Evolutionary conservation across 2,329 filamentous ascomycete species (phyloP).

Genomic region (Botrytis aclada): DNA sequence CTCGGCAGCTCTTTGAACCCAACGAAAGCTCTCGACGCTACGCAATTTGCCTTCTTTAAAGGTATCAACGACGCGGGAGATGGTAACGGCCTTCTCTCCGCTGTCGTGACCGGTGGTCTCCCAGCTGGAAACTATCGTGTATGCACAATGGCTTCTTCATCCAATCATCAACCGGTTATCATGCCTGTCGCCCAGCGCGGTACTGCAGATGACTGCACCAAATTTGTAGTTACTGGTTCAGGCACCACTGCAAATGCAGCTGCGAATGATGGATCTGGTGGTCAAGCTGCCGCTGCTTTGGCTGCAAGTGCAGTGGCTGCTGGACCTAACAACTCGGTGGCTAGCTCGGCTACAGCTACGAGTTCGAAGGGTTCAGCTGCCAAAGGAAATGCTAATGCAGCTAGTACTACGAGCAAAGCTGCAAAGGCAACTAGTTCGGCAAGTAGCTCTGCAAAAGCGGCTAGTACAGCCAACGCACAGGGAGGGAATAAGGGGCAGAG

Average conservation of each 20-base stretch:
- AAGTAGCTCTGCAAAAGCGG: neutral
- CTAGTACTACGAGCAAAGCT: constrained; percentile 1
- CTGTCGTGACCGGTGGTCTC: constrained; percentile 42
- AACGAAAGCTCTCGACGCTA: constrained; percentile 35
- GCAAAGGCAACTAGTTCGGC: neutral
- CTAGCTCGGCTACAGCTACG: constrained; percentile 17
- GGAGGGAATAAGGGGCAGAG: neutral
- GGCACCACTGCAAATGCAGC: constrained; percentile 27
- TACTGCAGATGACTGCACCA: constrained; percentile 45
- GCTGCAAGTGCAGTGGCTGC: constrained; percentile 35
- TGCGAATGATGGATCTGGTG: constrained; percentile 25
- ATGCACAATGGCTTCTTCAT: constrained; percentile 44
- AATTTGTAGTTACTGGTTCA: constrained; percentile 41
- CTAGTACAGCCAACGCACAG: neutral
- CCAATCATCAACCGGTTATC: constrained; percentile 45
- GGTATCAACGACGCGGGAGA: constrained; percentile 43
- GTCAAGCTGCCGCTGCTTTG: constrained; percentile 24
- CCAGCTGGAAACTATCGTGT: constrained; percentile 44
- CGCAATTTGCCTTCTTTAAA: constrained; percentile 43
- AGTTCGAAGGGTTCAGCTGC: constrained; percentile 37
- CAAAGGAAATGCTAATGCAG: constrained; percentile 22
- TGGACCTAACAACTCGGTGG: constrained; percentile 24
- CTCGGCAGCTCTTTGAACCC: constrained; percentile 38
- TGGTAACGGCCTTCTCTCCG: constrained; percentile 40
- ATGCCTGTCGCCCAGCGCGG: constrained; percentile 47